Evolutionary conservation across 2,329 filamentous ascomycete species (phyloP).

Genomic region (Pseudogymnoascus sp.): DNA sequence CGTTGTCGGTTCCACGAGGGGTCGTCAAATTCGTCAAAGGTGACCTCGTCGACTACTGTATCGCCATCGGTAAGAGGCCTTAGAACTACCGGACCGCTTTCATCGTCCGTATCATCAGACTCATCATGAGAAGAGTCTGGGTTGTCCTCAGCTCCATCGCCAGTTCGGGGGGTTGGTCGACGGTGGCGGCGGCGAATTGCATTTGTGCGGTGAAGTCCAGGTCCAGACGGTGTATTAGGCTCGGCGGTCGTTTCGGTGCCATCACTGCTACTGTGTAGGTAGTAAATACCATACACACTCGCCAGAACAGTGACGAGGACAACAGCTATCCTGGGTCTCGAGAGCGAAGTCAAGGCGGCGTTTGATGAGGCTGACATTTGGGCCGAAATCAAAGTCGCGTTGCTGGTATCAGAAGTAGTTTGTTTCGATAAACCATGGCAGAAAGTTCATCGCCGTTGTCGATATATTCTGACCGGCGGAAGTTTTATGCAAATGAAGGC

Average conservation of each 20-base stretch:
- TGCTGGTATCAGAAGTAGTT: not conserved
- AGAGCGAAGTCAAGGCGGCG: conserved; percentile 44
- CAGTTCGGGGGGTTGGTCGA: conserved; percentile 13
- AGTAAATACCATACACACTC: conserved; percentile 50
- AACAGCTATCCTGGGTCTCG: conserved; percentile 47
- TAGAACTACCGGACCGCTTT: conserved; percentile 20
- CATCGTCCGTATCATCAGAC: conserved; percentile 26
- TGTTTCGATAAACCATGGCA: not conserved
- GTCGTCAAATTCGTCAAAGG: conserved; percentile 19
- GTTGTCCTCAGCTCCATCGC: conserved; percentile 31
- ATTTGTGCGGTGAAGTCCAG: conserved; percentile 54
- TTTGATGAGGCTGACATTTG: conserved; percentile 33
- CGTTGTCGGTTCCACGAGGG: conserved; percentile 29
- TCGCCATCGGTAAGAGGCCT: conserved; percentile 25
- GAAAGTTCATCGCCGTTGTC: not conserved
- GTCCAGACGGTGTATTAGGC: not conserved
- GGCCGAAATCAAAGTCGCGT: not conserved
- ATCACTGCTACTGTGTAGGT: conserved; percentile 40
- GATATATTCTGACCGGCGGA: not conserved
- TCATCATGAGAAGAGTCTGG: conserved; percentile 31
- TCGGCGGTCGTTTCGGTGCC: conserved; percentile 15
- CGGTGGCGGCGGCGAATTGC: conserved; percentile 48
- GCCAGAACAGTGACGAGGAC: conserved; percentile 48
- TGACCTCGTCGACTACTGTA: conserved; percentile 25
- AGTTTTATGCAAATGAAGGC: not conserved